These are phyloP conservation scores for Microdochium nivale DNA, from an alignment of 2,329 filamentous ascomycete species.

Conservation along the genomic window DNA sequence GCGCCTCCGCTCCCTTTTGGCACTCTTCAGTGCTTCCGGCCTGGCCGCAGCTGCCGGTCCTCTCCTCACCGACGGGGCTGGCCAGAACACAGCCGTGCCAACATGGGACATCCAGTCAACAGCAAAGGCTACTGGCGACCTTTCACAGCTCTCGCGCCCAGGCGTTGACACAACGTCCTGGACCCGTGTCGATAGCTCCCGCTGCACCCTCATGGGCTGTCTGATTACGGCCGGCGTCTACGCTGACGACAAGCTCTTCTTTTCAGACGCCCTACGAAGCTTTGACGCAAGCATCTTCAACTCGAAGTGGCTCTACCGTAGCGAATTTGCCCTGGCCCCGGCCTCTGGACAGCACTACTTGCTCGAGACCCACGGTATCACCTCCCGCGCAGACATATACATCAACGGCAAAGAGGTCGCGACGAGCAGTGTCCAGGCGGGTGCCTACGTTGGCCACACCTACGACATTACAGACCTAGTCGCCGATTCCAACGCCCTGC, in stretches of 20 bases:
- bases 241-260: slow-evolving; percentile 45
- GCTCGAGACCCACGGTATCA: slow-evolving; percentile 50
- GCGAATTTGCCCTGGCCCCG: slow-evolving; percentile 35
- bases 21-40: slow-evolving; percentile 9
- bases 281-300: slow-evolving; percentile 38
- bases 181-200: slow-evolving; percentile 36
- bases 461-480: slow-evolving; percentile 44
- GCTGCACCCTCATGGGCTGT: slow-evolving; percentile 48
- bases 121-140: slow-evolving; percentile 22
- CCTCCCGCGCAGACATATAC: slow-evolving; percentile 50
- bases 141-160: slow-evolving; percentile 28
- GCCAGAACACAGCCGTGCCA: slow-evolving; percentile 20
- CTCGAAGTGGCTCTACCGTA: slow-evolving; percentile 50
- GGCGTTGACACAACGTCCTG: slow-evolving; percentile 39
- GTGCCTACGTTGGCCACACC: slow-evolving; percentile 45
- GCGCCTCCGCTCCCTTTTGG: background rate
- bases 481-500: slow-evolving; percentile 36
- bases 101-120: slow-evolving; percentile 42
- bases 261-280: slow-evolving; percentile 34
- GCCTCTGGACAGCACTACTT: slow-evolving; percentile 33
- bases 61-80: background rate
- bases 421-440: slow-evolving; percentile 37
- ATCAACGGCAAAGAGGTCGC: slow-evolving; percentile 47
- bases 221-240: slow-evolving; percentile 43
- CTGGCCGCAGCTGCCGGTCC: slow-evolving; percentile 5